Evolutionary conservation across 2,329 filamentous ascomycete genomes (phyloP).

Genomic region (Pseudocercospora ulei): DNA sequence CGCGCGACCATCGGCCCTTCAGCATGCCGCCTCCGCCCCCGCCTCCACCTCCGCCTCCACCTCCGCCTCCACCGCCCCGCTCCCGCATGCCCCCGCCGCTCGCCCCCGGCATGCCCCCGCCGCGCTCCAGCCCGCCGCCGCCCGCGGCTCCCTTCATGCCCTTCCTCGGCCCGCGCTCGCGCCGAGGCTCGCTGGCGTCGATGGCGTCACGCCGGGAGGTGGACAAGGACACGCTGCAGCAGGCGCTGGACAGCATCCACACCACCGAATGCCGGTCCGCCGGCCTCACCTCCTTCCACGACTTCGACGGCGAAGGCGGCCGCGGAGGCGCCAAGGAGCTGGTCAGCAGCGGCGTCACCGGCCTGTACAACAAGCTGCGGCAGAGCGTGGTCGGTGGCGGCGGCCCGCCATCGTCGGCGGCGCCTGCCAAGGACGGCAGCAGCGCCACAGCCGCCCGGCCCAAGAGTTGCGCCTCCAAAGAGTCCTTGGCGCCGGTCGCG

Average conservation of each 20-base stretch:
- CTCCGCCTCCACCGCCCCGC: conserved; percentile 29
- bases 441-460: conserved; percentile 23
- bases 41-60: conserved; percentile 27
- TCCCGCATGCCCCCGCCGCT: conserved; percentile 29
- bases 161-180: conserved; percentile 31
- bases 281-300: conserved; percentile 83
- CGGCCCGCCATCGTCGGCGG: conserved; percentile 18
- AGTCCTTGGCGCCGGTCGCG: conserved; percentile 22
- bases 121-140: conserved; percentile 22
- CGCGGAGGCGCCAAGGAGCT: conserved; percentile 33
- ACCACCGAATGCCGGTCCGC: conserved; percentile 76
- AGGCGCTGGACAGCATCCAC: conserved; percentile 79
- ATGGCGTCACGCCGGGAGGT: conserved; percentile 36
- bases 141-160: conserved; percentile 26
- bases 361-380: conserved; percentile 75
- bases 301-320: conserved; percentile 65
- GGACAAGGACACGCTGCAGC: conserved; percentile 65
- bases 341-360: conserved; percentile 51
- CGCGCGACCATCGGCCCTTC: no score
- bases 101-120: conserved; percentile 24
- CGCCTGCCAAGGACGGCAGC: conserved; percentile 6
- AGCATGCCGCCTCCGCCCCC: conserved; percentile 23
- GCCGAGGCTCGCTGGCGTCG: conserved; percentile 36
- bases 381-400: conserved; percentile 29
- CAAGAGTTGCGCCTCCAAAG: conserved; percentile 26